Percentiles rank a stretch among this genome's conserved stretches.
Conservation (phyloP, 208 protist genomes). For the Tetramitus jugosus region DNA sequence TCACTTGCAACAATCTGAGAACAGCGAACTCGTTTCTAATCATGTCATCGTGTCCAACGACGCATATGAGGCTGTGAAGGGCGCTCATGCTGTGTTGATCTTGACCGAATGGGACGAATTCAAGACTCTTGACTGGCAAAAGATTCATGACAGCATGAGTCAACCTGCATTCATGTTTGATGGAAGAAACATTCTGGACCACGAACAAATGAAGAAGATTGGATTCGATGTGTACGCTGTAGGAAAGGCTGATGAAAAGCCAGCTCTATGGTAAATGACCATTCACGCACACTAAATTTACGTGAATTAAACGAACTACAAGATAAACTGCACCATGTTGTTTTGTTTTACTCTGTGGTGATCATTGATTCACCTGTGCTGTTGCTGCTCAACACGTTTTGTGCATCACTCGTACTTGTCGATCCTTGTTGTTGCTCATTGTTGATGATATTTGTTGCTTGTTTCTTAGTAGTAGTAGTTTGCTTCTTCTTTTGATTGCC, state of each 20-base stretch:
- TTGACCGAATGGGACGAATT: constrained; percentile 97
- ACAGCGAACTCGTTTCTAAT: constrained; percentile 28
- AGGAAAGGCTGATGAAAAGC: constrained; percentile 42
- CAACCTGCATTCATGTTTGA: constrained; percentile 93
- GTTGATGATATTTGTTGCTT: no score
- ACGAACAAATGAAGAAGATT: constrained; percentile 53
- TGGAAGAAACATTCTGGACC: constrained; percentile 72
- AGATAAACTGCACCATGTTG: no score
- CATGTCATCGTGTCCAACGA: constrained; percentile 40
- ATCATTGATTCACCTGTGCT: no score
- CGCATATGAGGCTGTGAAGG: constrained; percentile 58
- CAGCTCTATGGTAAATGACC: constrained; percentile 1
- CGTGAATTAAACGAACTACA: no score
- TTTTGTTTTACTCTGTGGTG: no score
- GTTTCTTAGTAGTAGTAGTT: no score
- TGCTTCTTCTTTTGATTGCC: no score
- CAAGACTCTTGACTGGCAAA: constrained; percentile 64
- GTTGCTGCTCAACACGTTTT: no score
- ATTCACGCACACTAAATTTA: not conserved
- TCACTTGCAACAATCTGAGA: not conserved
- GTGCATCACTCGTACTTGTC: no score
- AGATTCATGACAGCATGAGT: constrained; percentile 74
- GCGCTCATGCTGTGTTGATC: constrained; percentile 75
- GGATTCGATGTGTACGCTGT: constrained; percentile 77
- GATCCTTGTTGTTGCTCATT: no score